Evolutionary conservation across 2,329 filamentous ascomycete genomes (phyloP), one percentile per base, ranked within the genome.

Genomic region (Sarocladium oryzae): DNA sequence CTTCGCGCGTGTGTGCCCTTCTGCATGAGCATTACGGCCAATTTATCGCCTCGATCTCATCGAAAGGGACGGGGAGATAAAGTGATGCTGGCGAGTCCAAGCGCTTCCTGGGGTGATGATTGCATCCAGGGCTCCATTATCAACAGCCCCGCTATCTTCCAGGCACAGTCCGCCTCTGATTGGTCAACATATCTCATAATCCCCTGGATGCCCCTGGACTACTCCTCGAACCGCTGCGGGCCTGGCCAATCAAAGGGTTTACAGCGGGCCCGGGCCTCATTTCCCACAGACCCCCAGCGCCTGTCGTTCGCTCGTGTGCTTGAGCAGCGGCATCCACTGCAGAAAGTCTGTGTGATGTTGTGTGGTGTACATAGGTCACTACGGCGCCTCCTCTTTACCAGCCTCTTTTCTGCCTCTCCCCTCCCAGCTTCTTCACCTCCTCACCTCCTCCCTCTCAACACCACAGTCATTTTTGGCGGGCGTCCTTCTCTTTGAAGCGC

Each of bases 401-500:
- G 13, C 50, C 30, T 45, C 41, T 32, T 52, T 50, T 35, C 37
- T 38, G 32, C 37, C 33, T 16, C 49, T 24, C 49, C 45, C 24
- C 20, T 49, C 49, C 33, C 40, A 26, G 37, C 33, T 37, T 50
- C 50, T 45, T 28, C 50, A 45, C 20, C 41, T 30, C 35, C 40
- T 38, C 26, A 26, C 16, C 50, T 13, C 28, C 37, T 32, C 35
- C 18, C 38, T 51, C 32, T 32, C 20, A 37, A 30, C 32, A 36
- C 37, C 46, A 49, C 30, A 9, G 37, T 18, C 8, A 18, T 28
- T 6, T 33, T 30, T 43, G 37, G 50, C 36, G 36, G 51, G 51
- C 51, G 40, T 49, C 24, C 45, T 50, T 36, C 46, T 36, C 46
- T 49, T 53, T 43, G 53, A 54, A 49, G 53, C 51, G 54, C 51